Conservation (phyloP, 345 rosid species). For the Xanthoceras sorbifolium region DNA sequence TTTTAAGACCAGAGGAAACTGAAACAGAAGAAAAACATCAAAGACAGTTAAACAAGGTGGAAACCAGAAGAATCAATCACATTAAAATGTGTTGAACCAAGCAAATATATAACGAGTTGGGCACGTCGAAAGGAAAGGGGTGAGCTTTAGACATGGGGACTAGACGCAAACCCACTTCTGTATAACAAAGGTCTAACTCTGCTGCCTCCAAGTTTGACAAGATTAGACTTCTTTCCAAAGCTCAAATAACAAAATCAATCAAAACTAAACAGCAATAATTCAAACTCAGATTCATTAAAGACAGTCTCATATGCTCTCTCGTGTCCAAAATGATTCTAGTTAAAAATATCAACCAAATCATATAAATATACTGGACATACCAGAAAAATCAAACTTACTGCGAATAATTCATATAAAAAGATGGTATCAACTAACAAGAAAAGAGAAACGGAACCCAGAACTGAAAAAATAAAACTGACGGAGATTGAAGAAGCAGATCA, state of each 20-base stretch:
- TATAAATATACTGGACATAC: background rate
- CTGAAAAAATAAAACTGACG: constrained; percentile 22
- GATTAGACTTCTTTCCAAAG: background rate
- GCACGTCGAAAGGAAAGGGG: background rate
- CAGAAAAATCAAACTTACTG: background rate
- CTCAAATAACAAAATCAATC: background rate
- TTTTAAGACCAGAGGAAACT: background rate
- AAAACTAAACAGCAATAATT: background rate
- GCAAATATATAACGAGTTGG: background rate
- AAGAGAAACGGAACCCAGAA: constrained; percentile 4
- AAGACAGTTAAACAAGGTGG: background rate
- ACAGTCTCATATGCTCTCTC: background rate
- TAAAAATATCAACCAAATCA: background rate
- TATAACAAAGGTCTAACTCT: background rate
- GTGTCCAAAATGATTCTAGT: background rate
- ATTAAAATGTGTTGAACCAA: background rate
- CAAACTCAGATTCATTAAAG: background rate
- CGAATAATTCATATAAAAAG: background rate
- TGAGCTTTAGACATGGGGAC: background rate
- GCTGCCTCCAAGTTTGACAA: background rate
- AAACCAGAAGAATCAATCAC: background rate
- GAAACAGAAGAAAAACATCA: background rate
- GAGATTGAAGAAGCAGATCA: background rate
- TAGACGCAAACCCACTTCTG: background rate
- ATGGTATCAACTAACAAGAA: too few species aligned